These are phyloP conservation scores for Monilinia fructigena DNA, from an alignment of 2,329 filamentous ascomycete species.

Conservation along the genomic window DNA sequence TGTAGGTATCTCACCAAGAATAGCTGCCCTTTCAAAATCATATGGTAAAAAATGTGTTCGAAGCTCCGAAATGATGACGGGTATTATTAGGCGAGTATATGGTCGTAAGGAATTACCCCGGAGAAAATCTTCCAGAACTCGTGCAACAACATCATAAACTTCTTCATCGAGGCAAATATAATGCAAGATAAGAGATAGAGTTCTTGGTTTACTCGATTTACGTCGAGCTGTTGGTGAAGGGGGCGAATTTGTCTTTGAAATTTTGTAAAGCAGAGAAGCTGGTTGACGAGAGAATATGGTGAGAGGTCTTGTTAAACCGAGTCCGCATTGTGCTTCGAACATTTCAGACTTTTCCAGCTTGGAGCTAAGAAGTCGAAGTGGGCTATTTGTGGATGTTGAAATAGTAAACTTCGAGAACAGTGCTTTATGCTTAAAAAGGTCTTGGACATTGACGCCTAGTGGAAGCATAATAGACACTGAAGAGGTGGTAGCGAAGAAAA, in stretches of 20 bases:
- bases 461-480: constrained; percentile 73
- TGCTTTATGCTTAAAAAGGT: constrained; percentile 80
- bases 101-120: constrained; percentile 45
- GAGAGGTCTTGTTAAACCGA: constrained; percentile 52
- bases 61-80: constrained; percentile 47
- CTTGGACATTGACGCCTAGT: constrained; percentile 93
- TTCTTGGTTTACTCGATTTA: constrained; percentile 39
- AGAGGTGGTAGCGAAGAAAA: constrained; percentile 61
- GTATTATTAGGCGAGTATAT: constrained; percentile 50
- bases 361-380: constrained; percentile 71
- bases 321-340: constrained; percentile 63
- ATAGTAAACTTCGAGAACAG: constrained; percentile 91
- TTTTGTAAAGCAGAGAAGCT: constrained; percentile 76
- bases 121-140: constrained; percentile 46
- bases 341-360: constrained; percentile 67
- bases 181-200: constrained; percentile 65
- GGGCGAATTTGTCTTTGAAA: constrained; percentile 54
- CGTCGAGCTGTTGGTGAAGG: constrained; percentile 37
- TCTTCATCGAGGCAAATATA: constrained; percentile 79
- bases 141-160: constrained; percentile 53
- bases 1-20: constrained; percentile 54
- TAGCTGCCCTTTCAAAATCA: constrained; percentile 56
- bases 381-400: constrained; percentile 72
- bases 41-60: constrained; percentile 47
- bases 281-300: constrained; percentile 79